Conservation (phyloP, 306 rosid species). For the Castanospermum australe region DNA sequence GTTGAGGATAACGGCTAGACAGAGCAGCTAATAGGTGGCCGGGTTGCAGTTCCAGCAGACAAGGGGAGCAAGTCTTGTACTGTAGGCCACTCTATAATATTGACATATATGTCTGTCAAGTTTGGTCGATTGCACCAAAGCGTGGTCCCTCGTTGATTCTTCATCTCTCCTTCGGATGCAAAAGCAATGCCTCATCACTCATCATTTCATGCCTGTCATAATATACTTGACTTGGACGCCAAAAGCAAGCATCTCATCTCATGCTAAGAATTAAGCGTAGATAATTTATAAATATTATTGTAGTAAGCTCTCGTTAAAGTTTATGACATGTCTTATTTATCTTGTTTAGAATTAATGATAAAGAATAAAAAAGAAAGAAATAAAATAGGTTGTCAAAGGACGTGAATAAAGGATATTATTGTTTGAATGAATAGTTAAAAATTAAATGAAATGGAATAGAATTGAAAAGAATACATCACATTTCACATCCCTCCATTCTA, state of each 20-base stretch:
- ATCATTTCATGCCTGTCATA: constrained; percentile 32
- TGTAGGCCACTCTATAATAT: constrained; percentile 24
- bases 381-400: too few relatives aligned
- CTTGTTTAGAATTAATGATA: too few relatives aligned
- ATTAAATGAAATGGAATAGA: too few relatives aligned
- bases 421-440: too few relatives aligned
- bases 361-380: too few relatives aligned
- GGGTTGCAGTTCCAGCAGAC: constrained; percentile 23
- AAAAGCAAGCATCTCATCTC: constrained; percentile 25
- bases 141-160: constrained; percentile 32
- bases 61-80: constrained; percentile 17
- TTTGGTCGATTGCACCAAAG: constrained; percentile 32
- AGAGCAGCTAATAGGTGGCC: constrained; percentile 2
- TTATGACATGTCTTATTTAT: too few relatives aligned
- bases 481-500: too few relatives aligned
- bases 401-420: too few relatives aligned
- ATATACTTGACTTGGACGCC: constrained; percentile 43
- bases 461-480: too few relatives aligned
- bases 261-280: background rate
- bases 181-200: constrained; percentile 24
- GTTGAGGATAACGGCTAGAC: background rate
- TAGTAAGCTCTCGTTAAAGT: too few relatives aligned
- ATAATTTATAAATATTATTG: too few relatives aligned
- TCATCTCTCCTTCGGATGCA: constrained; percentile 17
- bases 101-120: constrained; percentile 11